Evolutionary conservation across 1,284 basidiomycete genomes (phyloP), one percentile per base, ranked within the genome.

Genomic region (Baeospora myosura): DNA sequence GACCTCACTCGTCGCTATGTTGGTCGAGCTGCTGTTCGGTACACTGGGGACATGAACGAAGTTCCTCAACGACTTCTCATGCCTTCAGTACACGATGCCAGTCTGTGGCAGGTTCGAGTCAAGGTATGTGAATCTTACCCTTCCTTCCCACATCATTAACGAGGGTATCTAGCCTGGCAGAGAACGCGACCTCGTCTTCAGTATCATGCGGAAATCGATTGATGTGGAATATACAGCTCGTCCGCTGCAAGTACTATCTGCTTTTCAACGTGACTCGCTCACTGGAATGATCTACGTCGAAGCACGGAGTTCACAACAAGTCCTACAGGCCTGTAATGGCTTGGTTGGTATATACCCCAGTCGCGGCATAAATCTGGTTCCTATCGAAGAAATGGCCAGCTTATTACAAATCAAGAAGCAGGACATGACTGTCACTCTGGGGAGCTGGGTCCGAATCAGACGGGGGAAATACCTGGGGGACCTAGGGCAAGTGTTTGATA

Each of bases 371-470:
- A 75, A 79, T 30, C 78, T 98, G 29, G 92, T 98, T 1, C 94
- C 94, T 5, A 94, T 98, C 49, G 91, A 97, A 52, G 95, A 99
- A 69, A 98, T 98, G 95, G 91, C 94, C 4, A 92, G 90, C 49
- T 69, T 98, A 24, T 74, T 98, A 50, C 90, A 91, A 59, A 96
- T 97, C 55, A 96, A 94, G 69, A 94, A 95, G 66, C 88, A 93
- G 57, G 89, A 93, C 50, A 69, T 87, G 42, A 87, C 87, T 1
- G 78, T 98, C 35, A 81, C 80, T 14, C 81, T 83, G 1, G 92
- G 92, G 24, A 88, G 82, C 53, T 98, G 95, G 96, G 93, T 98
- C 8, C 87, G 96, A 41, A 83, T 98, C 61, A 87, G 85, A 57
- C 82, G 93, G 40, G 94, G 94, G 38, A 95, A 91, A 60, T 95